Evolutionary conservation across 768 basidiomycete species (phyloP), one percentile per base, ranked within the genome.

Genomic region (Leccinum broughii): DNA sequence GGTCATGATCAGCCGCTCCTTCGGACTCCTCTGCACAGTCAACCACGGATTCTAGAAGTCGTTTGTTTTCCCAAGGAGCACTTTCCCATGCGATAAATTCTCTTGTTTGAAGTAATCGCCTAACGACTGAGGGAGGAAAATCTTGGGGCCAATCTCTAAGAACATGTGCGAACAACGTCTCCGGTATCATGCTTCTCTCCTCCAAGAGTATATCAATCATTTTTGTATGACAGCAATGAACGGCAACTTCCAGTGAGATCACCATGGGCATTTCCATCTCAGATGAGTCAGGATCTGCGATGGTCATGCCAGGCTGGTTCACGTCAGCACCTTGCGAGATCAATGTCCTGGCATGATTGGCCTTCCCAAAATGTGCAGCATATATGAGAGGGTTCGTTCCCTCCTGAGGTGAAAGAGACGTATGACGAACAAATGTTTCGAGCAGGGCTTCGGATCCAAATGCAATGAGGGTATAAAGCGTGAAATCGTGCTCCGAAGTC

Each of bases 351-450:
- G 57, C 51, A 35, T 62, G 55, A 3, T n/a, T 26, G 2, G 20
- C 34, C 51, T 56, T 58, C 1, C 55, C 54, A 6, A 62, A 37
- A 1, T 51, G 28, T 3, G 55, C 51, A 5, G 54, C 37, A 14
- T 64, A 62, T 20, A 64, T 46, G 4, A 64, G 57, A 2, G 63
- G 63, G 5, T 58, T 64, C 1, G 51, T 62, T 20, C 28, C 32
- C 1, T 35, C 28, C 56, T 0, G 39, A 4, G 48, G 14, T 6
- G 1, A 1, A 17, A 51, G 8, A 5, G 8, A 4, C 15, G 41
- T 13, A 10, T 3, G 34, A 10, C 6, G 6, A n/a, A 50, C 22
- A 26, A 57, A 24, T 22, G 49, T 11, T 11, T 24, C 20, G 4
- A 63, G 35, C 6, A 62, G 44, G 1, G 44, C 9, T 7, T 58